A percentile compares a stretch with the other conserved stretches of the same genome.
These are phyloP conservation scores for Coemansia sp. DNA, from an alignment of 192 early-diverging fungal genomes.

Conservation along the genomic window DNA sequence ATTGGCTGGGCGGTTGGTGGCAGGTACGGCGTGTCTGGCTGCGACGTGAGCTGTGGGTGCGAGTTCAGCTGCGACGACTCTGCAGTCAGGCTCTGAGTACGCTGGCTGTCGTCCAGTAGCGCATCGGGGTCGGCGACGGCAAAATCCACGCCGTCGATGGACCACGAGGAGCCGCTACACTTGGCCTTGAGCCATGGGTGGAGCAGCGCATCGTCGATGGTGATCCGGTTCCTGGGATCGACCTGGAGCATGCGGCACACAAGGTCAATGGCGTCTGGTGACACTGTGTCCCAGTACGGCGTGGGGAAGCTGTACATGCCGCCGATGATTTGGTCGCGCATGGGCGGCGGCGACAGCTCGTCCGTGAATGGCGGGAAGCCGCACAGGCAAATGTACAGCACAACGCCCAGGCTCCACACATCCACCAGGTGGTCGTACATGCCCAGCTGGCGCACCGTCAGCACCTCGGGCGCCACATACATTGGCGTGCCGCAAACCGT, in stretches of 20 bases:
- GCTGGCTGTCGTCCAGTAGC: slow-evolving; percentile 39
- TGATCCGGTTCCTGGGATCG: slow-evolving; percentile 53
- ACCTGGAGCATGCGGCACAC: slow-evolving; percentile 54
- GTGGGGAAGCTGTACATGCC: slow-evolving; percentile 75
- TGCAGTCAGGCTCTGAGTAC: slow-evolving; percentile 43
- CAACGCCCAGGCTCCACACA: slow-evolving; percentile 93
- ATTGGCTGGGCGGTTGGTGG: slow-evolving; percentile 6
- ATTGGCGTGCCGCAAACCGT: slow-evolving; percentile 94
- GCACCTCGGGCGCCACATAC: slow-evolving; percentile 89
- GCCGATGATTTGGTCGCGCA: slow-evolving; percentile 64
- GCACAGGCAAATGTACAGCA: slow-evolving; percentile 90
- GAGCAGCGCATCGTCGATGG: slow-evolving; percentile 54
- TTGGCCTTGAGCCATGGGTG: slow-evolving; percentile 58
- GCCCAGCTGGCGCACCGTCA: slow-evolving; percentile 70
- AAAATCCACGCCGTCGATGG: slow-evolving; percentile 33
- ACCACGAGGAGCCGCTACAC: slow-evolving; percentile 27
- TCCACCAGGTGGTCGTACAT: slow-evolving; percentile 76
- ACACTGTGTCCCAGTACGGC: slow-evolving; percentile 77
- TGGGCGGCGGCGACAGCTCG: slow-evolving; percentile 60
- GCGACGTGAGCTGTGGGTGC: slow-evolving; percentile 7
- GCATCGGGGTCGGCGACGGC: slow-evolving; percentile 41
- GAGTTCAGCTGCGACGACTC: slow-evolving; percentile 36
- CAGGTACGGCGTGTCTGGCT: slow-evolving; percentile 10
- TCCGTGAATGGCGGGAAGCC: slow-evolving; percentile 84
- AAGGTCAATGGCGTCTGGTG: slow-evolving; percentile 59